Evolutionary conservation across 805 yeast species (phyloP).

Genomic region (Saccharomycopsis sp.): DNA sequence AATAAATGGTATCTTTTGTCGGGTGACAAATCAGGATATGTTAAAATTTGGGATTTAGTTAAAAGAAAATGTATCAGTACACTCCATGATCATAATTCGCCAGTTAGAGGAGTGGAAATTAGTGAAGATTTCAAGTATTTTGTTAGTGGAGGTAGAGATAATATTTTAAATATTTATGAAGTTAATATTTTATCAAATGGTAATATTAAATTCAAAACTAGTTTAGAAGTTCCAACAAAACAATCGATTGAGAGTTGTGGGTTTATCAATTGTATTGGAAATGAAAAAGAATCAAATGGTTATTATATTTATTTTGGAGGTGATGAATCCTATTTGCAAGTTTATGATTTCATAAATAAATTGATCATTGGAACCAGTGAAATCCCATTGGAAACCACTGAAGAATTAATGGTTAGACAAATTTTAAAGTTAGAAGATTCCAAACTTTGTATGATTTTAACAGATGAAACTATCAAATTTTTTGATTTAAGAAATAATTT

Average conservation of each 20-base stretch:
- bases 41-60: slow-evolving; percentile 54
- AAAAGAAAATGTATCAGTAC: slow-evolving; percentile 59
- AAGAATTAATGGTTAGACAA: slow-evolving; percentile 57
- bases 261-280: slow-evolving; percentile 30
- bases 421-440: slow-evolving; percentile 22
- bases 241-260: slow-evolving; percentile 70
- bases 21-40: slow-evolving; percentile 49
- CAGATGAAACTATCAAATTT: slow-evolving; percentile 75
- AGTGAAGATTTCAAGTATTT: slow-evolving; percentile 40
- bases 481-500: slow-evolving; percentile 28
- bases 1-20: slow-evolving; percentile 68
- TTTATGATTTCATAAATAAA: slow-evolving; percentile 43
- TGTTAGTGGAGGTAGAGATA: slow-evolving; percentile 85
- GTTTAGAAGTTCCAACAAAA: slow-evolving; percentile 58
- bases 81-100: slow-evolving; percentile 65
- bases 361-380: slow-evolving; percentile 35
- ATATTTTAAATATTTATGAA: slow-evolving; percentile 52
- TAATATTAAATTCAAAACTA: slow-evolving; percentile 31
- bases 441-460: slow-evolving; percentile 43
- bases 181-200: slow-evolving; percentile 29
- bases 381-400: slow-evolving; percentile 47
- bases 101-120: slow-evolving; percentile 79
- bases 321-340: slow-evolving; percentile 52
- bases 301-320: slow-evolving; percentile 51
- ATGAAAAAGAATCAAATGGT: slow-evolving; percentile 21